These are phyloP conservation scores for Yarrowia hollandica DNA, from an alignment of 805 yeast genomes.

Conservation along the genomic window DNA sequence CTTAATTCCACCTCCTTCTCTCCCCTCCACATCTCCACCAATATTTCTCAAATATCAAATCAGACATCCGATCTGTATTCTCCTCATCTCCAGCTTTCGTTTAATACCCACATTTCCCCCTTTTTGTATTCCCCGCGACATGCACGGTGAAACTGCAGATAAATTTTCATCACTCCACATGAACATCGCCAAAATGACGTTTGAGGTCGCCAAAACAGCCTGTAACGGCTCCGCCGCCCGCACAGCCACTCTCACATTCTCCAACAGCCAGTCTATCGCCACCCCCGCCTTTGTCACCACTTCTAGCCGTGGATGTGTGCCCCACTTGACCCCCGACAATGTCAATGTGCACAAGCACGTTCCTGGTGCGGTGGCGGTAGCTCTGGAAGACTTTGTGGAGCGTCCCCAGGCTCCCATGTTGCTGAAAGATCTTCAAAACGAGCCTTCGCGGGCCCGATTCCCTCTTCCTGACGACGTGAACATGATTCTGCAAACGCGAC, in stretches of 20 bases:
- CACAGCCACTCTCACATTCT: constrained; percentile 5
- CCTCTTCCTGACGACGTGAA: constrained; percentile 39
- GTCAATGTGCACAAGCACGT: constrained; percentile 33
- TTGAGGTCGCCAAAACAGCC: constrained; percentile 16
- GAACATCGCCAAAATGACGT: constrained; percentile 14
- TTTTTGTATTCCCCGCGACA: not conserved
- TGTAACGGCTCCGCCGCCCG: not conserved
- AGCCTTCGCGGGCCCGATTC: not conserved
- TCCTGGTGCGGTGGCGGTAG: constrained; percentile 38
- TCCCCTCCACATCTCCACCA: not conserved
- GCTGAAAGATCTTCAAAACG: not conserved
- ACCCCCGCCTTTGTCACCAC: constrained; percentile 43
- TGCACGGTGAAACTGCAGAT: too few species aligned
- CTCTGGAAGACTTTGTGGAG: constrained; percentile 45
- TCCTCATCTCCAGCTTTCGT: not conserved
- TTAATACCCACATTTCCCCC: not conserved
- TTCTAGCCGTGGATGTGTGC: constrained; percentile 45
- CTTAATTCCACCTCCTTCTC: not conserved
- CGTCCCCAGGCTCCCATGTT: constrained; percentile 32
- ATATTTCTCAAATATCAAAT: not conserved
- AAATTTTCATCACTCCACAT: constrained; percentile 23
- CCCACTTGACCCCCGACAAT: constrained; percentile 48
- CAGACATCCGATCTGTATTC: not conserved
- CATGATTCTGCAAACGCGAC: constrained; percentile 37
- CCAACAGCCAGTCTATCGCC: constrained; percentile 29